Conservation (phyloP, 495 filamentous ascomycete species). For the Penicillium egyptiacum region DNA sequence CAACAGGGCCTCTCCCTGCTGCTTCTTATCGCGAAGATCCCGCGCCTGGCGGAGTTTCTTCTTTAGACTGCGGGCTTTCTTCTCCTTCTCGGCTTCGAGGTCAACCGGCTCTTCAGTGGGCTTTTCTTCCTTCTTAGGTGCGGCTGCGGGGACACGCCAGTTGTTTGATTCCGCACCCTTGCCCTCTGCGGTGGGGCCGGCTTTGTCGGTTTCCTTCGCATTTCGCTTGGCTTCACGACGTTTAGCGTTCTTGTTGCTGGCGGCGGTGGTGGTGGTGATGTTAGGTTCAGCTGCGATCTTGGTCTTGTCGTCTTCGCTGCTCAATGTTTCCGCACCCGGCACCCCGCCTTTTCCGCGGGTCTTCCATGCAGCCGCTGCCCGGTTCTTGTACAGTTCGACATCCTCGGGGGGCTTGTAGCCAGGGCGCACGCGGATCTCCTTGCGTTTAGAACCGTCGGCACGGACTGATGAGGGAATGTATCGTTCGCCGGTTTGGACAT, state of each 20-base stretch:
- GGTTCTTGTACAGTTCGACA: conserved; percentile 94
- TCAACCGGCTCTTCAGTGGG: conserved; percentile 47
- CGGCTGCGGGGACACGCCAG: conserved; percentile 25
- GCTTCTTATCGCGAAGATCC: conserved; percentile 88
- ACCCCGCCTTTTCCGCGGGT: conserved; percentile 74
- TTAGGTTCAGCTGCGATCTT: conserved; percentile 33
- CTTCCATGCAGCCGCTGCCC: conserved; percentile 82
- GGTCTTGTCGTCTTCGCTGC: conserved; percentile 49
- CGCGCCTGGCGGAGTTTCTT: conserved; percentile 95
- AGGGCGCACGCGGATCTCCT: conserved; percentile 88
- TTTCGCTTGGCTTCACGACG: conserved; percentile 85
- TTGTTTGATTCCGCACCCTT: conserved; percentile 36
- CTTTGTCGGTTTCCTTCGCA: conserved; percentile 61
- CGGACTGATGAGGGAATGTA: conserved; percentile 85
- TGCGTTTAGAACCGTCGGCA: conserved; percentile 82
- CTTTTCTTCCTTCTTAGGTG: conserved; percentile 36
- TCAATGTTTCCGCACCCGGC: conserved; percentile 70
- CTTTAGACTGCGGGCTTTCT: conserved; percentile 87
- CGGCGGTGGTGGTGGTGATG: conserved; percentile 30
- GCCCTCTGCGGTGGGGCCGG: conserved; percentile 37
- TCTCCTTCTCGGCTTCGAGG: conserved; percentile 78
- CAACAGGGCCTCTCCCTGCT: conserved; percentile 73
- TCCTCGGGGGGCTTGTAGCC: conserved; percentile 96
- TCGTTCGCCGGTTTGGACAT: conserved; percentile 69
- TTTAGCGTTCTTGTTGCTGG: conserved; percentile 91